Conservation (phyloP, 2,329 filamentous ascomycete genomes). For the Microcyclosporella mali region DNA sequence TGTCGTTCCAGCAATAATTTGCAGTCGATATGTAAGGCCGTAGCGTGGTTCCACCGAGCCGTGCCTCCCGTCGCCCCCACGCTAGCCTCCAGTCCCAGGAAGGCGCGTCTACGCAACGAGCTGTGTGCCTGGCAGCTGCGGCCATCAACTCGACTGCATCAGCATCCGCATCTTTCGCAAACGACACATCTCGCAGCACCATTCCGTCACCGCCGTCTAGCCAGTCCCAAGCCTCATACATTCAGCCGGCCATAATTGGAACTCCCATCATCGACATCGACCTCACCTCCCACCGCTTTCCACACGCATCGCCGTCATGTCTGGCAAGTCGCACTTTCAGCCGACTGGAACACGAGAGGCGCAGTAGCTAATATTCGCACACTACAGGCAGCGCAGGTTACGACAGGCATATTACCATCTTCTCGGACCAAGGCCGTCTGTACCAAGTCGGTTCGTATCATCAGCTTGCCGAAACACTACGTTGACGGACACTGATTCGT, state of each 20-base stretch:
- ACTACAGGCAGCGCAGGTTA: constrained; percentile 73
- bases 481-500: constrained; percentile 15
- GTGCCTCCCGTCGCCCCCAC: no score
- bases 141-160: no score
- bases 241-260: neutral
- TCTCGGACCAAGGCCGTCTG: constrained; percentile 94
- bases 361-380: constrained; percentile 16
- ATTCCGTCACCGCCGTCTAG: no score
- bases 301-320: constrained; percentile 23
- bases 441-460: constrained; percentile 92
- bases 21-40: no score
- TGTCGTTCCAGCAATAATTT: no score
- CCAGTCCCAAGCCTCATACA: no score
- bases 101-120: no score
- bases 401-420: constrained; percentile 99
- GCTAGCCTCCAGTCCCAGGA: no score
- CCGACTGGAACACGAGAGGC: constrained; percentile 6
- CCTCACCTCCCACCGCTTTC: neutral
- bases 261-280: neutral
- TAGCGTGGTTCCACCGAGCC: no score
- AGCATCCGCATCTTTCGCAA: no score
- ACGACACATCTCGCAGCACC: no score
- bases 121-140: no score
- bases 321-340: constrained; percentile 20
- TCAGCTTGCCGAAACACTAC: neutral